Percentiles rank a stretch among this genome's conserved stretches.
Conservation (phyloP, 805 yeast genomes). For the Ogataea henricii region DNA sequence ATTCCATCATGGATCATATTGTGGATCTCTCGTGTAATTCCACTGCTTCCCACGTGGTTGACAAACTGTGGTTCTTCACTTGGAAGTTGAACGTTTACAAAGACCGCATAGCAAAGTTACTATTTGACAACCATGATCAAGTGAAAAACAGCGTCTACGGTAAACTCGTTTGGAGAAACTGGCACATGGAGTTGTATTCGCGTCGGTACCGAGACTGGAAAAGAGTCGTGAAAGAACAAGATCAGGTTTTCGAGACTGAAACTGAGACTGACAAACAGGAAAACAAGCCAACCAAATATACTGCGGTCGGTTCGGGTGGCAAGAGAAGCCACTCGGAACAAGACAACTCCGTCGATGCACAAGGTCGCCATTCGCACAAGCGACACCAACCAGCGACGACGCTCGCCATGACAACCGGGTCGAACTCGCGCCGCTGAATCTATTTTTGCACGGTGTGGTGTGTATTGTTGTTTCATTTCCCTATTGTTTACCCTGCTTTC, state of each 20-base stretch:
- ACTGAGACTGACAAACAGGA: not conserved
- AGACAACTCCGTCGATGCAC: not conserved
- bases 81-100: conserved; percentile 77
- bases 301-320: not conserved
- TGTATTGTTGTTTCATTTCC: not conserved
- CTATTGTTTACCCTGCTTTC: not conserved
- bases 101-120: conserved; percentile 77
- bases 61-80: conserved; percentile 79
- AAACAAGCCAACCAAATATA: not conserved
- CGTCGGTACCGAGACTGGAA: conserved; percentile 87
- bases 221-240: conserved; percentile 43
- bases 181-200: conserved; percentile 80
- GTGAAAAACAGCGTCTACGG: conserved; percentile 90
- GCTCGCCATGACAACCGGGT: not conserved
- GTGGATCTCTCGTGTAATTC: conserved; percentile 75
- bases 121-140: conserved; percentile 57
- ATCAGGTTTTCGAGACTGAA: not conserved
- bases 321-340: not conserved
- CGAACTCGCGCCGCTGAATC: not conserved
- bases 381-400: conserved; percentile 1
- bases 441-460: too few relatives aligned
- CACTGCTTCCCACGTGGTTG: conserved; percentile 89
- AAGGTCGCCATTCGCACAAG: not conserved
- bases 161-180: conserved; percentile 90
- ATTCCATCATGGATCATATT: conserved; percentile 54